Evolutionary conservation across 2,329 filamentous ascomycete genomes (phyloP).

Genomic region (Chaetoscypha palmicola): DNA sequence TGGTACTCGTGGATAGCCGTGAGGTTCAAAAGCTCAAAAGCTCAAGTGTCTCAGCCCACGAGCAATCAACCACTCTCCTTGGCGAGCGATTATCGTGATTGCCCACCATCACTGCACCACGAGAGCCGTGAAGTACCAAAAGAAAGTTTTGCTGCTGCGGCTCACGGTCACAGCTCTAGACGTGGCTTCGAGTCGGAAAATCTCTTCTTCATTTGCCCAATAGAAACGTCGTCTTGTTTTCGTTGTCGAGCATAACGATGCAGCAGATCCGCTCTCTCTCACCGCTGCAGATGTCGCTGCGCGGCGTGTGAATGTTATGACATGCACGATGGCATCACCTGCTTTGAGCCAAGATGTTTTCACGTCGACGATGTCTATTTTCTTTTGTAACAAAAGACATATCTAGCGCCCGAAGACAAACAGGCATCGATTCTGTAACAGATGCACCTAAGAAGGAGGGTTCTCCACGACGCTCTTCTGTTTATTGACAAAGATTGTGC

Average conservation of each 20-base stretch:
- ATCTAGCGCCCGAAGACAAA: no score
- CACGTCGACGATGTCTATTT: background rate
- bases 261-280: background rate
- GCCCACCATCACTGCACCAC: background rate
- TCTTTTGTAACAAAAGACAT: background rate
- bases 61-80: constrained; percentile 4
- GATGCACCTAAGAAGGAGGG: no score
- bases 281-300: background rate
- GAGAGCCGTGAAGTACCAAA: background rate
- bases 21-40: constrained; percentile 2
- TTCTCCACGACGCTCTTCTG: no score
- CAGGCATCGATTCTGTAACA: no score
- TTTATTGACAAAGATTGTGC: background rate
- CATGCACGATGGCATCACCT: constrained; percentile 11
- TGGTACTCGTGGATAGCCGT: constrained; percentile 5
- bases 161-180: background rate
- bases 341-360: background rate
- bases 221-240: constrained; percentile 3
- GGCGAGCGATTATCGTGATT: constrained; percentile 6
- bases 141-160: background rate
- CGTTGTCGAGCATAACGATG: background rate
- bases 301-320: background rate
- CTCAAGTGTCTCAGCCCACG: constrained; percentile 8
- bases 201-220: constrained; percentile 2
- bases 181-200: constrained; percentile 4